Evolutionary conservation across 148 eudicot species (phyloP), one percentile per base, ranked within the genome.

Genomic region (Diospyros kaki): DNA sequence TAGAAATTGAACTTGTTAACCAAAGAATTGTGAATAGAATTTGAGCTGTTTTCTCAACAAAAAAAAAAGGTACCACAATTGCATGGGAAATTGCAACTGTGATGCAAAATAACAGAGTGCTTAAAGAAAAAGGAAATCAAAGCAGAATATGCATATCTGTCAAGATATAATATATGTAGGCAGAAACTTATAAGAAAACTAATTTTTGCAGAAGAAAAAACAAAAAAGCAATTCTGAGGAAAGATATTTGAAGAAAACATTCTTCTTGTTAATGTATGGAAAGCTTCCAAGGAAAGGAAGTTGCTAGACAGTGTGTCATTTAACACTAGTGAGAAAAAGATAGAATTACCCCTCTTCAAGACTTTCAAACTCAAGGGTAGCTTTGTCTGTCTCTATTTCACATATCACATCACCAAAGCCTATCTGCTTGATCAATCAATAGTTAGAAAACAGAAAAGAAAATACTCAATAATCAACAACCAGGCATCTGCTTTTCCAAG

Each of bases 341-440:
- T 11, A 44, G 9, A 50, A 73, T 79, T 94, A 94, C 98, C 98
- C 95, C 82, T 94, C 98, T 82, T 94, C 98, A 66, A 92, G 96
- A 77, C 89, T 61, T 78, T 94, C 98, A 78, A 90, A 90, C 84
- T 94, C 98, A 76, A 94, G 78, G 15, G 97, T 94, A 61, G 98
- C 98, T 86, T 94, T 94, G 83, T 94, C 98, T 3, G 98, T 94
- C 86, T 94, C 98, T 76, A 94, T 94, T 78, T 92, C 97, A 79
- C 98, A 94, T 71, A 94, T 75, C 66, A 94, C 85, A 81, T 94
- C 98, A 74, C 98, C 98, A 55, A 87, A 93, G 39, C 80, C 86
- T 66, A 94, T 92, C 98, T 94, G 92, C 60, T 64, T 76, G 39
- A 41, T 62, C 62, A 80, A 74, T 46, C 53, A 46, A 65, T 2